Evolutionary conservation across 2,329 filamentous ascomycete species (phyloP), one percentile per base, ranked within the genome.

Genomic region (Falciphora oryzae): DNA sequence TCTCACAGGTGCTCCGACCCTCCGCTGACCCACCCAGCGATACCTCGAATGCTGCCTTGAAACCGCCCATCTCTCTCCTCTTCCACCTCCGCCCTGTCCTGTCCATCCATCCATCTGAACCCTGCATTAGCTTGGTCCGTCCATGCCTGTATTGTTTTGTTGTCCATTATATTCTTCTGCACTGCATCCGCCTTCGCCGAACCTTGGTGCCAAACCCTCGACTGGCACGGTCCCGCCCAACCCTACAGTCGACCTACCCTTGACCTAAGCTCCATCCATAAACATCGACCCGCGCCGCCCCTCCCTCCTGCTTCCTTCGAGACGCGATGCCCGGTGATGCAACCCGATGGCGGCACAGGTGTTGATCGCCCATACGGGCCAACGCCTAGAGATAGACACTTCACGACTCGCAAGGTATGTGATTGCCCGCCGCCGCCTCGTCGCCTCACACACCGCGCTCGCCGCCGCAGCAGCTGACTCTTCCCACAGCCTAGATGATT

Each of bases 301-400:
- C 57, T 58, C 28, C 57, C 28, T 31, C 25, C 44, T 31, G 13
- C 14, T 57, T 50, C 61, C 28, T 16, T 57, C 28, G 66, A 71
- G 78, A 78, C 22, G 58, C 28, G 27, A 63, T 63, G 62, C 57
- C 35, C 57, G 32, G 67, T 59, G 73, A 83, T 84, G 81, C 79
- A 79, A 80, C 79, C 85, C 82, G 79, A 96, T 96, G 92, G 90
- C 91, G 81, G 86, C 94, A 76, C 88, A 92, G 80, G 89, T 97
- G 78, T 91, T 92, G 82, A 89, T 97, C 75, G 93, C 92, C 84
- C 93, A 96, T 80, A 93, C 91, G 78, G 94, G 94, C 82, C 89
- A 92, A 83, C 89, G 89, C 79, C 84, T 97, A 75, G 84, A 88
- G 76, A 85, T 91, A 76, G 91, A 96, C 79, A 86, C 89, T 70